Evolutionary conservation across 2,329 filamentous ascomycete genomes (phyloP), one percentile per base, ranked within the genome.

Genomic region (Talaromyces sp.): DNA sequence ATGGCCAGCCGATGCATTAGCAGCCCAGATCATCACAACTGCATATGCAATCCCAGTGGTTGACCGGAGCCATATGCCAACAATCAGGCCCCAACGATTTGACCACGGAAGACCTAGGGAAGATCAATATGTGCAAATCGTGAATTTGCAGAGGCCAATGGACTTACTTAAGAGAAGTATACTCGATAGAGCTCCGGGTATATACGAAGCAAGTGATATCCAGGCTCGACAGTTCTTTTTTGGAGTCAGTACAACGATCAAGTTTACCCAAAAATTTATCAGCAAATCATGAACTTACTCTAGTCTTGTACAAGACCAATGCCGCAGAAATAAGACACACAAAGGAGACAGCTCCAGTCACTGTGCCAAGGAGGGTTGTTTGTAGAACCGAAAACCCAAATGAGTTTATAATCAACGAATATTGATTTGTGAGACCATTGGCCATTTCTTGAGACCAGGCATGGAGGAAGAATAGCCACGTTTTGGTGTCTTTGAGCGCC

Each of bases 371-470:
- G 16, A 61, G 31, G 9, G 60, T 61, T 10, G 60, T 61, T 30
- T 62, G 61, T 18, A 68, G 47, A 66, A 74, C 12, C 64, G 73
- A 62, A 14, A 80, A 81, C 3, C 78, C 78, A 56, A 80, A 80
- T 0, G 75, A 78, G 30, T 78, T 79, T 64, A 80, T 77, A 52
- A 80, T 77, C 0, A 81, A 68, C 0, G 76, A 77, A 67, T 76
- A 76, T 60, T 78, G 76, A 54, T 78, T 79, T 2, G 77, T 76
- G 59, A 61, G 12, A 7, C 60, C 60, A 55, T 61, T 61, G 1
- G 60, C 60, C 60, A 79, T 73, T 66, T 79, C 76, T 50, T 78
- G 72, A 1, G 68, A 70, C 71, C 70, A 75, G 6, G 72, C 66
- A 34, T 74, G 72, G 16, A 61, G 71, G 64, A 75, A 75, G 65